Conservation (phyloP, 257 asterid species). For the Capsicum rhomboideum region DNA sequence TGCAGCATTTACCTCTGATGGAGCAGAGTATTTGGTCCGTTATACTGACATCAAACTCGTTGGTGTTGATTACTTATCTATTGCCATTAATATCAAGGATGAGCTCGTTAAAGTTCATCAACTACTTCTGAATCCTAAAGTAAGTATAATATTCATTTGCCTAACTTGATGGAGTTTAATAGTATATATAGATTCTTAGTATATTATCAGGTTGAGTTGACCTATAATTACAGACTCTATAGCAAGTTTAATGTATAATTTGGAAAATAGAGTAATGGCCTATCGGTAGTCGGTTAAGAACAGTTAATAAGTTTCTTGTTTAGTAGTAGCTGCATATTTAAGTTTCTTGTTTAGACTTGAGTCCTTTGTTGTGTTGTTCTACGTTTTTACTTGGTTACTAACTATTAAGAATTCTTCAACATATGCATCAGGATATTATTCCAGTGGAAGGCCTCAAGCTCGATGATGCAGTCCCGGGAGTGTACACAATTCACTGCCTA, state of each 20-base stretch:
- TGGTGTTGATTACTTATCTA: conserved; percentile 27
- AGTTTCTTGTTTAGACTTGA: neutral
- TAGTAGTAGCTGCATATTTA: neutral
- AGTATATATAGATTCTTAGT: neutral
- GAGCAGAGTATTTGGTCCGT: conserved; percentile 21
- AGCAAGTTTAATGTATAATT: neutral
- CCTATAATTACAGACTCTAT: neutral
- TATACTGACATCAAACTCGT: conserved; percentile 18
- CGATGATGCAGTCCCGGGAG: conserved; percentile 10
- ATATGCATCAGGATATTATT: conserved; percentile 5
- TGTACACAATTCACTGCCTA: conserved; percentile 25
- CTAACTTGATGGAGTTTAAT: neutral
- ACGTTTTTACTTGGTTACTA: neutral
- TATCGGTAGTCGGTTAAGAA: neutral
- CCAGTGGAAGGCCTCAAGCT: conserved; percentile 21
- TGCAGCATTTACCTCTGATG: conserved; percentile 15
- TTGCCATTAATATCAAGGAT: neutral
- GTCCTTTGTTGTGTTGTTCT: neutral
- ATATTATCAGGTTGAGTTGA: neutral
- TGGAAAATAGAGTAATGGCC: neutral
- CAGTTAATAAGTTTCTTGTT: neutral
- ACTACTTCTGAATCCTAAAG: conserved; percentile 1
- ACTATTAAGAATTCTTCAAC: neutral
- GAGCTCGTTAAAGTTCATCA: conserved; percentile 7
- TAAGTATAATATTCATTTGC: neutral